Percentiles rank a stretch among this genome's conserved stretches.
phyloP scores from a whole-genome alignment of 345 rosid genomes.

The Lepidium sativum region DNA sequence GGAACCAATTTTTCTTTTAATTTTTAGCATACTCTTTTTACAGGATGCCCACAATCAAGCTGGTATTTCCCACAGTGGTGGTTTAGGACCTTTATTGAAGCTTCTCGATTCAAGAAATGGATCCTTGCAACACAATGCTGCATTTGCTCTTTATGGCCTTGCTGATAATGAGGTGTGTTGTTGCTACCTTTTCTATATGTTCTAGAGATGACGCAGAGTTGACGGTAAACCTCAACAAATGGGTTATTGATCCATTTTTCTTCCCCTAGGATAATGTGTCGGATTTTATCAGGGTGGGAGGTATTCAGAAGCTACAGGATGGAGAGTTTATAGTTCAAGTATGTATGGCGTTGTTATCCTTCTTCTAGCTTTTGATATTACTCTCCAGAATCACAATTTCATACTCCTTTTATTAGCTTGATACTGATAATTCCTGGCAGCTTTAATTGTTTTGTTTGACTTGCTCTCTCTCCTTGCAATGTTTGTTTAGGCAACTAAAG shows the following conservation, averaged over 20 bases:
- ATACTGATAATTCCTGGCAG: background rate
- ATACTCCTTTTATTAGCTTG: background rate
- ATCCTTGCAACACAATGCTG: slow-evolving; percentile 97
- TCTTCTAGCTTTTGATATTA: background rate
- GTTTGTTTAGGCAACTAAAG: slow-evolving; percentile 81
- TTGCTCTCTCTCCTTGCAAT: background rate
- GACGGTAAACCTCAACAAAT: slow-evolving; percentile 11
- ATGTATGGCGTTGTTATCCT: slow-evolving; percentile 22
- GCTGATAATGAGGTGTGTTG: slow-evolving; percentile 91
- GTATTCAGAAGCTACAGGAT: slow-evolving; percentile 90
- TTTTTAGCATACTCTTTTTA: slow-evolving; percentile 4
- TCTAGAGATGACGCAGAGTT: background rate
- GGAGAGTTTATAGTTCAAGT: slow-evolving; percentile 96
- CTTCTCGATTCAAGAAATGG: slow-evolving; percentile 97
- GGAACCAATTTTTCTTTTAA: background rate
- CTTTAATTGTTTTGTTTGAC: background rate
- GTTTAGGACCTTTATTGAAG: slow-evolving; percentile 77
- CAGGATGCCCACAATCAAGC: slow-evolving; percentile 97
- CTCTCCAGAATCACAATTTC: slow-evolving; percentile 5
- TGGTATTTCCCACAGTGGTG: slow-evolving; percentile 93
- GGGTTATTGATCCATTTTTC: slow-evolving; percentile 26
- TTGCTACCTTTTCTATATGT: background rate
- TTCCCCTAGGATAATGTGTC: slow-evolving; percentile 80
- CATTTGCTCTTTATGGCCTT: slow-evolving; percentile 98
- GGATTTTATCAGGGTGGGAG: slow-evolving; percentile 95